Conservation (phyloP, 1,284 basidiomycete genomes). For the Agroathelia rolfsii region DNA sequence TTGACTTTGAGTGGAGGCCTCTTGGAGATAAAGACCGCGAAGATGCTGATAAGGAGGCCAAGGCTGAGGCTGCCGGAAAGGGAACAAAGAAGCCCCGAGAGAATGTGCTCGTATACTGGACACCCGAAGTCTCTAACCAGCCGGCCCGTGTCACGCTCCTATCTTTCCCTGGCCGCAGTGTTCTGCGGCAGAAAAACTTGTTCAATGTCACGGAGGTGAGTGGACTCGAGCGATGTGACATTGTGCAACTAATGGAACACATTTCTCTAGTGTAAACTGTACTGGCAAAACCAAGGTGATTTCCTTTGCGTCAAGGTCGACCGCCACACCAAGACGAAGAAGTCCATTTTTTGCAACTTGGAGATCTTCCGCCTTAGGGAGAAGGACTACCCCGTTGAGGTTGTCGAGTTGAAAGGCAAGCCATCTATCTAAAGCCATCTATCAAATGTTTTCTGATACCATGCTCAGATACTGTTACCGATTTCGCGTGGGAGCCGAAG, state of each 20-base stretch:
- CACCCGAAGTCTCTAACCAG: slow-evolving; percentile 93
- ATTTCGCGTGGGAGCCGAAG: slow-evolving; percentile 98
- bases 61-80: slow-evolving; percentile 32
- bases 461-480: slow-evolving; percentile 80
- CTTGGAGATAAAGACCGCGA: slow-evolving; percentile 83
- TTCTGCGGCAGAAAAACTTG: slow-evolving; percentile 92
- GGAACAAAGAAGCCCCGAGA: slow-evolving; percentile 61
- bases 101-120: slow-evolving; percentile 97
- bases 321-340: slow-evolving; percentile 98
- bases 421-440: slow-evolving; percentile 6
- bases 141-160: slow-evolving; percentile 94
- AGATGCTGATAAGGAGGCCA: slow-evolving; percentile 51
- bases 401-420: slow-evolving; percentile 90
- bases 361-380: slow-evolving; percentile 97
- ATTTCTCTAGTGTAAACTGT: slow-evolving; percentile 78
- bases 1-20: slow-evolving; percentile 99
- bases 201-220: slow-evolving; percentile 95
- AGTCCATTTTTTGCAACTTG: slow-evolving; percentile 97
- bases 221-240: no score
- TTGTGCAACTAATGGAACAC: slow-evolving; percentile 4
- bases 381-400: slow-evolving; percentile 97
- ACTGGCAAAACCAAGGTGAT: slow-evolving; percentile 99
- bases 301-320: slow-evolving; percentile 99
- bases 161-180: slow-evolving; percentile 77
- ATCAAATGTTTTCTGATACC: slow-evolving; percentile 10